Conservation (phyloP, 441 rosid genomes). For the Gossypium schwendimanii region DNA sequence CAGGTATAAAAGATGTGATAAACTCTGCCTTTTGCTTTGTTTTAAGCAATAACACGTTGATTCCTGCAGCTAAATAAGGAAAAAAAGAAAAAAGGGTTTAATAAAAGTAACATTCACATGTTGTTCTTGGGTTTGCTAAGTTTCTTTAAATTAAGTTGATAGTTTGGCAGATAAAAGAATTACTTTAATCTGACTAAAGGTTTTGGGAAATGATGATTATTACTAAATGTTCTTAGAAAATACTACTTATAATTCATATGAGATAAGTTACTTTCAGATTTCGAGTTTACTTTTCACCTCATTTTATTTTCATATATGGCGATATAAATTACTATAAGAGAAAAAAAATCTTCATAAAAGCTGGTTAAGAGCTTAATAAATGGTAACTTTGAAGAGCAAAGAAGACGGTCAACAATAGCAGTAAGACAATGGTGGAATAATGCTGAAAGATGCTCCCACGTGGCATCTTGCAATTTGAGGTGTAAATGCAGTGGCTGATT, state of each 20-base stretch:
- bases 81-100: not conserved
- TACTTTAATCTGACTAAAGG: not conserved
- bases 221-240: not conserved
- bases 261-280: not conserved
- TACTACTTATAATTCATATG: not conserved
- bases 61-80: not conserved
- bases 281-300: not conserved
- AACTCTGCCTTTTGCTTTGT: not conserved
- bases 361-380: not conserved
- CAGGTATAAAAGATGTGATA: not conserved
- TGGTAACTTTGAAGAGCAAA: not conserved
- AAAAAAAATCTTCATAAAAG: not conserved
- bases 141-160: not conserved
- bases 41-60: not conserved
- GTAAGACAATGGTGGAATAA: not conserved
- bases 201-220: not conserved
- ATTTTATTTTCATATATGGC: not conserved
- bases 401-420: not conserved
- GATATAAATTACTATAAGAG: not conserved
- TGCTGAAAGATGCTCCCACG: not conserved
- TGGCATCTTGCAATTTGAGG: slow-evolving; percentile 13
- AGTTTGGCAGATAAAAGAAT: not conserved
- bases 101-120: not conserved
- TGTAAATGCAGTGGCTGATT: not conserved
- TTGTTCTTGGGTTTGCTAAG: slow-evolving; percentile 3